Percentiles rank a stretch among this genome's conserved stretches.
phyloP scores from a whole-genome alignment of 2,329 filamentous ascomycete species.

The Hypocreales sp. region DNA sequence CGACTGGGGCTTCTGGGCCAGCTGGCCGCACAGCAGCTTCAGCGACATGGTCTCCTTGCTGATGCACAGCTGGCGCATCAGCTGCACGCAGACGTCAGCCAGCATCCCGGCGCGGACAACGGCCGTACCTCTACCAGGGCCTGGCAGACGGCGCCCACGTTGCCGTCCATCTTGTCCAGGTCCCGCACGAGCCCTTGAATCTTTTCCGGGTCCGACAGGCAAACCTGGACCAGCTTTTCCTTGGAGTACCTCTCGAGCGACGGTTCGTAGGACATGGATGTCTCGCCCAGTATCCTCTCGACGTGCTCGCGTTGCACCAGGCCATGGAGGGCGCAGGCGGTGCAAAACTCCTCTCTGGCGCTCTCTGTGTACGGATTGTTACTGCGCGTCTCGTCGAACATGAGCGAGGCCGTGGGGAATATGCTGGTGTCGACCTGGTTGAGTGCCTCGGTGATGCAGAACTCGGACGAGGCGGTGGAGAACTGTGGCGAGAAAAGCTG shows the following conservation, averaged over 20 bases:
- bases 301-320: conserved; percentile 69
- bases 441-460: conserved; percentile 55
- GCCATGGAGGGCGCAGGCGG: conserved; percentile 76
- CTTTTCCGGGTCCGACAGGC: conserved; percentile 58
- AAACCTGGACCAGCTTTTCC: conserved; percentile 64
- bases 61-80: conserved; percentile 52
- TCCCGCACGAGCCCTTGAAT: conserved; percentile 65
- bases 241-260: conserved; percentile 61
- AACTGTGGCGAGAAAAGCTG: conserved; percentile 48
- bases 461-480: conserved; percentile 59
- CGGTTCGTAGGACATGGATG: conserved; percentile 65
- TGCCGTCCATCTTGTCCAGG: conserved; percentile 80
- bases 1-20: conserved; percentile 57
- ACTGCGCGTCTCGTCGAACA: conserved; percentile 44
- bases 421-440: conserved; percentile 69
- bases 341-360: conserved; percentile 61
- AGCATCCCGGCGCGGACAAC: not conserved
- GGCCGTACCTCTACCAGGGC: conserved; percentile 52
- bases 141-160: conserved; percentile 70
- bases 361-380: conserved; percentile 42
- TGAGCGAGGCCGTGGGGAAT: conserved; percentile 44
- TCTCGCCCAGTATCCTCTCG: conserved; percentile 67
- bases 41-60: conserved; percentile 70
- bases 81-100: conserved; percentile 21
- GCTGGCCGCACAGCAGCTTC: conserved; percentile 54